Evolutionary conservation across 1,284 basidiomycete genomes (phyloP).

Genomic region (Ceratobasidium sp.): DNA sequence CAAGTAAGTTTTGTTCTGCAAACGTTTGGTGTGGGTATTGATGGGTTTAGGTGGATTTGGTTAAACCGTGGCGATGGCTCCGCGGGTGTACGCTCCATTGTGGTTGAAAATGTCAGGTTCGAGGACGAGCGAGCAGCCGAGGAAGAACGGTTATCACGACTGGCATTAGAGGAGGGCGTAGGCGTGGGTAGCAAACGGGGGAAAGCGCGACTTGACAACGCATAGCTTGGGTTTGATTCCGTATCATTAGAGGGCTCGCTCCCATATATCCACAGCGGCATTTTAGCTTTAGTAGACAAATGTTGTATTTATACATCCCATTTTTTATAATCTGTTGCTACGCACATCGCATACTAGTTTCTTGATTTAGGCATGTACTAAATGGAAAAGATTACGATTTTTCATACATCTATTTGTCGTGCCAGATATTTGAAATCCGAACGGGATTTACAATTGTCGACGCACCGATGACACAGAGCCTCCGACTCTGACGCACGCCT

Average conservation of each 20-base stretch:
- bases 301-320: neutral
- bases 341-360: too few relatives aligned
- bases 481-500: neutral
- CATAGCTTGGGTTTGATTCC: neutral
- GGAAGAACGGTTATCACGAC: conserved; percentile 7
- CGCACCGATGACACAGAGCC: neutral
- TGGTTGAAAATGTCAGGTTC: conserved; percentile 35
- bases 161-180: conserved; percentile 15
- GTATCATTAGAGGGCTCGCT: neutral
- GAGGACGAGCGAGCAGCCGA: conserved; percentile 36
- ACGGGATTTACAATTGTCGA: neutral
- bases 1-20: conserved; percentile 9
- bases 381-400: too few relatives aligned
- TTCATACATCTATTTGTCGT: too few relatives aligned
- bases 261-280: neutral
- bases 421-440: neutral
- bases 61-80: conserved; percentile 39
- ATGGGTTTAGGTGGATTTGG: conserved; percentile 37
- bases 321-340: too few relatives aligned
- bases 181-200: neutral
- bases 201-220: conserved; percentile 4
- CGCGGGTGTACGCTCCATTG: conserved; percentile 3
- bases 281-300: neutral
- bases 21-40: neutral
- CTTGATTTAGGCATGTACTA: too few relatives aligned